phyloP scores from a whole-genome alignment of 2,329 filamentous ascomycete species.

The Aphanocladium album region DNA sequence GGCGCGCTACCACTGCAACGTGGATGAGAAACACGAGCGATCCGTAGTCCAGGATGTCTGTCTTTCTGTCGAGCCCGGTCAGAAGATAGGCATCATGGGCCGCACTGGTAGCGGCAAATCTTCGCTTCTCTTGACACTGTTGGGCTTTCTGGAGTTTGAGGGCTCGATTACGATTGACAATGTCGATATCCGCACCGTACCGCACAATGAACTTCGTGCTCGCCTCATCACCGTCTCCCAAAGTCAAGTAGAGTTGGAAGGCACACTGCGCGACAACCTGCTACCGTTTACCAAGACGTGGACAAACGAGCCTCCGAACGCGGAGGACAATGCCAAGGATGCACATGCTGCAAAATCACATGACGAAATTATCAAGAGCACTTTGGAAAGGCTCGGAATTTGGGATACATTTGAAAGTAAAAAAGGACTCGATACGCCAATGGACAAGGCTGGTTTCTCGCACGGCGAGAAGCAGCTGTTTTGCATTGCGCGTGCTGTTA shows the following conservation, averaged over 20 bases:
- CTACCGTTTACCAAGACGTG: neutral
- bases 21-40: no score
- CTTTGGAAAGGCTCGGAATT: neutral
- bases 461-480: conserved; percentile 65
- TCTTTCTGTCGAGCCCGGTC: conserved; percentile 54
- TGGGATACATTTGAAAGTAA: neutral
- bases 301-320: neutral
- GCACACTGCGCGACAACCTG: neutral
- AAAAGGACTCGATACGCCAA: neutral
- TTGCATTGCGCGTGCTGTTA: conserved; percentile 54
- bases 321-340: neutral
- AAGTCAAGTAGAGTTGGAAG: neutral
- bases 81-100: conserved; percentile 63
- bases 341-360: neutral
- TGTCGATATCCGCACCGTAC: conserved; percentile 54
- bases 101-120: conserved; percentile 67
- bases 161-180: conserved; percentile 62
- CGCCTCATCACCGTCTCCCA: neutral
- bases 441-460: conserved; percentile 34
- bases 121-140: conserved; percentile 60
- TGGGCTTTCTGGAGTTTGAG: conserved; percentile 62
- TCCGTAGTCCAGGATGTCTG: conserved; percentile 45
- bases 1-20: no score
- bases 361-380: no score
- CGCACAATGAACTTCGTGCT: neutral